Evolutionary conservation across 1,284 basidiomycete species (phyloP), one percentile per base, ranked within the genome.

Genomic region (Ustilago shanxiensis): DNA sequence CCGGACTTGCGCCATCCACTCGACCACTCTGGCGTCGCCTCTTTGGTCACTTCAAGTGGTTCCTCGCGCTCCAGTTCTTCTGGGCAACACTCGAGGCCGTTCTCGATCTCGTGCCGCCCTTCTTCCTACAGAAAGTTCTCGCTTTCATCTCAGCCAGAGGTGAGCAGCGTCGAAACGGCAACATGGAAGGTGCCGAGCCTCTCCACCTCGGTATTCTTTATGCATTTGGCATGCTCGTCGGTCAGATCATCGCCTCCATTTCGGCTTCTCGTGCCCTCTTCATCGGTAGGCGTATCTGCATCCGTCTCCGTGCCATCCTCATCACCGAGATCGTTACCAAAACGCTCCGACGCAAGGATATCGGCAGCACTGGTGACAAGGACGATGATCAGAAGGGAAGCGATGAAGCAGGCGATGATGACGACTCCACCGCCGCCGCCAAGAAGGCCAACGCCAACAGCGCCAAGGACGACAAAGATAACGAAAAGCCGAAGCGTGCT

Each of bases 291-390:
- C 83, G 88, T 53, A 84, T 88, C 24, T 88, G 88, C 60, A 87
- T 82, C 44, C 73, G 78, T 47, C 66, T 83, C 6, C 74, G 85
- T 31, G 86, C 88, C 1, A 87, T 90, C 66, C 87, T 90, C 60
- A 87, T 89, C 69, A 84, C 88, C 44, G 89, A 90, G 66, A 88
- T 89, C 29, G 88, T 89, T 71, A 88, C 88, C 56, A 90, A 90
- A 81, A 88, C 88, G 0, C 86, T 90, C 0, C 86, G 89, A 14
- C 79, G 89, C 22, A 86, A 87, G 61, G 88, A 89, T 72, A 83
- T 86, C 39, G 69, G 79, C 14, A 72, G 77, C 31, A 72, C 62
- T 7, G 62, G 64, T 31, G 61, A 61, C 50, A 77, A 72, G 28
- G 67, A 79, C 8, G 76, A 68, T 0, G 64, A 60, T 5, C 63